Evolutionary conservation across 2,329 filamentous ascomycete genomes (phyloP), one percentile per base, ranked within the genome.

Genomic region (Botryotinia convoluta): DNA sequence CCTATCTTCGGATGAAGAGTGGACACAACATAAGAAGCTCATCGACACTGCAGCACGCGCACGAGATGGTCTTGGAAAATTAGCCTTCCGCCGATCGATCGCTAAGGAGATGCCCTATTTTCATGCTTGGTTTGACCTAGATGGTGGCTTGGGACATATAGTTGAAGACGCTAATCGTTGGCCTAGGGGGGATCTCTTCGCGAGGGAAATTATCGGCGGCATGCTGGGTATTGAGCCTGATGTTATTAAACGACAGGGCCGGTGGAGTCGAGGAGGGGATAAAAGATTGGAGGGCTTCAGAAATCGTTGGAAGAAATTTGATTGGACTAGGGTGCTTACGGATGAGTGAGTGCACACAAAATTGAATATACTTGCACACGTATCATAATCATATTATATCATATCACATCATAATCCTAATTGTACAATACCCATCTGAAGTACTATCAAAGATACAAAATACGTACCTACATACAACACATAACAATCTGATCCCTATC

Each of bases 71-170:
- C 82, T 94, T 75, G 96, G 95, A 0, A 92, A 92, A 79, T 83
- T 88, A 71, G 95, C 96, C 1, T 99, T 99, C 82, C 88, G 95
- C 1, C 87, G 90, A 73, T 92, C 88, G 32, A 86, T 99, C 74
- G 93, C 93, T 20, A 97, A 97, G 84, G 95, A 99, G 84, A 95
- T 97, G 93, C 95, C 97, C 0, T 99, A 99, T 82, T 99, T 99
- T 79, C 96, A 99, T 82, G 95, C 91, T 32, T 99, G 95, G 95
- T 98, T 98, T 81, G 89, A 90, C 70, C 85, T 99, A 1, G 95
- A 99, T 80, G 96, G 96, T 3, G 96, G 96, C 0, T 83, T 99
- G 76, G 96, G 94, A 0, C 96, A 99, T 81, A 86, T 99, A 14
- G 93, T 99, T 0, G 96, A 99, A 83, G 93, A 99, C 78, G 85